Percentiles rank a stretch among this genome's conserved stretches.
Evolutionary conservation across 805 yeast genomes (phyloP).

Genomic region (Ogataea chonburiensis): DNA sequence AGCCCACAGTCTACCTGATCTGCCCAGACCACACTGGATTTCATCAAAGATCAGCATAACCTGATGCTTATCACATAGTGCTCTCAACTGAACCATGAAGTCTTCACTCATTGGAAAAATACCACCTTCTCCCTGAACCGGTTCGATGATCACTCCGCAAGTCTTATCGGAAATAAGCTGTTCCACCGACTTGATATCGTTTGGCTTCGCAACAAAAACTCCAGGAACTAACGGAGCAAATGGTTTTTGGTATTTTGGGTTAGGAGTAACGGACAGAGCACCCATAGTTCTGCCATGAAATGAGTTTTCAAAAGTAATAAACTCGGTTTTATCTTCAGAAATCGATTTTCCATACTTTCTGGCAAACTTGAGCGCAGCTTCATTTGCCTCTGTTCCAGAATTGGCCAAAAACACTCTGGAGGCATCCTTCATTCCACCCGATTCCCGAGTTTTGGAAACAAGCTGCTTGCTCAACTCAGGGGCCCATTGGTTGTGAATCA

Average conservation of each 20-base stretch:
- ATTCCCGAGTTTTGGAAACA: conserved; percentile 61
- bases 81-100: conserved; percentile 63
- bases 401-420: conserved; percentile 65
- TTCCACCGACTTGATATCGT: conserved; percentile 59
- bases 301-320: conserved; percentile 83
- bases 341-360: conserved; percentile 72
- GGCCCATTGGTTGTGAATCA: conserved; percentile 82
- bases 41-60: conserved; percentile 89
- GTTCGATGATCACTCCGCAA: conserved; percentile 93
- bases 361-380: conserved; percentile 60
- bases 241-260: conserved; percentile 89
- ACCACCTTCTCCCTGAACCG: conserved; percentile 98
- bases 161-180: conserved; percentile 58
- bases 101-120: conserved; percentile 64
- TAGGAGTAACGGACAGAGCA: conserved; percentile 87
- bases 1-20: conserved; percentile 93
- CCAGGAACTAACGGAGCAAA: conserved; percentile 93
- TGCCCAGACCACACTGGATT: conserved; percentile 94
- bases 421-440: conserved; percentile 83
- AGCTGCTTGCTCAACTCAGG: conserved; percentile 72
- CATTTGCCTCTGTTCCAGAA: conserved; percentile 61
- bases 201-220: conserved; percentile 63
- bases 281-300: conserved; percentile 98
- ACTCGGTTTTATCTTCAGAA: conserved; percentile 59
- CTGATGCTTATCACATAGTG: conserved; percentile 64